phyloP scores from a whole-genome alignment of 768 basidiomycete species.

The Mrakia frigida region DNA sequence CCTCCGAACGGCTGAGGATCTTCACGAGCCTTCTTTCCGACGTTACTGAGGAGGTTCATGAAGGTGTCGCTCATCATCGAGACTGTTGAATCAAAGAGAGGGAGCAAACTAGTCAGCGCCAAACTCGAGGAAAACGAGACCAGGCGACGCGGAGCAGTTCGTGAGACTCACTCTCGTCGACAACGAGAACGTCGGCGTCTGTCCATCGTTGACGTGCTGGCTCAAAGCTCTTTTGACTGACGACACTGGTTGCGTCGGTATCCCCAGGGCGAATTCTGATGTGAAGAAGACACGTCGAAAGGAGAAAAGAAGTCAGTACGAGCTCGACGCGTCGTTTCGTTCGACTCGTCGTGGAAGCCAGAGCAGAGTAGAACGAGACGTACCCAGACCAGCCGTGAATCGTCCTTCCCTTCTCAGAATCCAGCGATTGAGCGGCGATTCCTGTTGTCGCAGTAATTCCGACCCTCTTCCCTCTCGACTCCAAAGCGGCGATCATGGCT shows the following conservation, averaged over 20 bases:
- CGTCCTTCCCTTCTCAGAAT: slow-evolving; percentile 39
- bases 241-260: background rate
- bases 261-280: background rate
- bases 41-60: slow-evolving; percentile 74
- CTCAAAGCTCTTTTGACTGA: background rate
- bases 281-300: background rate
- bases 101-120: background rate
- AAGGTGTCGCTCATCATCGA: slow-evolving; percentile 84
- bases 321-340: background rate
- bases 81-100: slow-evolving; percentile 51
- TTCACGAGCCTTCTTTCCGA: slow-evolving; percentile 47
- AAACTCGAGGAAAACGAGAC: no score
- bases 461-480: slow-evolving; percentile 56
- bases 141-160: no score
- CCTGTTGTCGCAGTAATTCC: slow-evolving; percentile 95
- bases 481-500: slow-evolving; percentile 79
- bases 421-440: slow-evolving; percentile 96
- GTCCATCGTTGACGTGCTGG: slow-evolving; percentile 51
- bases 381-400: slow-evolving; percentile 13
- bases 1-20: slow-evolving; percentile 70
- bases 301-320: background rate
- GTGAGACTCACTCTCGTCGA: slow-evolving; percentile 76
- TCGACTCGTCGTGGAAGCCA: background rate
- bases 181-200: slow-evolving; percentile 74
- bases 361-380: background rate